Base-by-base conservation (phyloP, 1,284 basidiomycete species). In the Kwoniella shivajii region DNA sequence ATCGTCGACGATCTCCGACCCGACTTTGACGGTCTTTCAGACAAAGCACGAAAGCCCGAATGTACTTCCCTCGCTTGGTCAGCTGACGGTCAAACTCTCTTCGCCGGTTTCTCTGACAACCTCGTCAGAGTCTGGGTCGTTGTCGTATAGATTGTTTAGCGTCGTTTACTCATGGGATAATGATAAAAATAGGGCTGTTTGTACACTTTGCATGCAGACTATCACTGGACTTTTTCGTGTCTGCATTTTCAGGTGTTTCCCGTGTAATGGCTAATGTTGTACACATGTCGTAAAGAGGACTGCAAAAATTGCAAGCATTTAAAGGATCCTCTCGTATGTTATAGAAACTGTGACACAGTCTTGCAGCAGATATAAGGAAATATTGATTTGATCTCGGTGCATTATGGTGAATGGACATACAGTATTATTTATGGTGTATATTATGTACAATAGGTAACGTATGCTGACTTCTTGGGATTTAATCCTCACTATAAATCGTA, bases 1-100 rank as follows among this genome's bases (percentile, higher is more conserved):
- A 97, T 99, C 77, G 95, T 99, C 65, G 96, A 98, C 75, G 94
- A 99, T 83, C 90, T 99, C 84, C 66, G 69, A 70, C 92, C 92
- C 61, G 89, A 92, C 72, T 93, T 90, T 77, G 84, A 85, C 59
- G 88, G 90, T 72, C 84, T 88, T 64, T 83, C 85, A 66, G 86
- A 88, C 69, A 87, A 88, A 69, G 85, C 88, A 51, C 85, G 87
- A 73, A 89, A 91, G 73, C 94, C 96, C 45, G 92, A 98, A 82
- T 95, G 92, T 80, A 89, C 94, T 55, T 98, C 94, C 56, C 91
- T 99, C 72, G 91, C 96, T 66, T 99, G 96, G 96, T 97, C 93
- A 60, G 88, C 95, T 60, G 95, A 98, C 79, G 95, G 95, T 63
- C 91, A 95, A 82, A 96, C 92, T 56, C 85, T 99, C 66, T 98